Evolutionary conservation across 345 rosid genomes (phyloP).

Genomic region (Moringa oleifera): DNA sequence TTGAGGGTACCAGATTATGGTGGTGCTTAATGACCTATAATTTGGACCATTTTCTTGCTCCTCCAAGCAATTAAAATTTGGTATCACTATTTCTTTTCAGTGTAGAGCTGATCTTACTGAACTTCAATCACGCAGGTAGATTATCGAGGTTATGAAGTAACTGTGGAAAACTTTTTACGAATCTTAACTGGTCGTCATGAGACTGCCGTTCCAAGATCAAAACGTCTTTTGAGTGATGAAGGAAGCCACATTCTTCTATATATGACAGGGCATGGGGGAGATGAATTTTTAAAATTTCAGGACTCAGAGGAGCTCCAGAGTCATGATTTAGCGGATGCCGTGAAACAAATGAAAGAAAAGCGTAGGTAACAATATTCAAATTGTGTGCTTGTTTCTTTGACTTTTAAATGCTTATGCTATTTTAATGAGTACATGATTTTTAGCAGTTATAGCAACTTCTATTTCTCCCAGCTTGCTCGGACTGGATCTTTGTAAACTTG

Average conservation of each 20-base stretch:
- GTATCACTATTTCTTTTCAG: not conserved
- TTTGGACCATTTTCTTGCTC: not conserved
- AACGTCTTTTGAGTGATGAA: conserved; percentile 96
- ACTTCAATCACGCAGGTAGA: conserved; percentile 65
- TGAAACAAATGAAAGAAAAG: conserved; percentile 99
- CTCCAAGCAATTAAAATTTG: not conserved
- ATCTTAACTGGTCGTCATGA: conserved; percentile 91
- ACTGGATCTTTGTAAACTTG: not conserved
- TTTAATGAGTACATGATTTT: no score
- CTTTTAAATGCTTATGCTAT: not conserved
- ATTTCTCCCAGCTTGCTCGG: not conserved
- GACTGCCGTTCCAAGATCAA: conserved; percentile 95
- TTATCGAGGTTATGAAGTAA: conserved; percentile 97
- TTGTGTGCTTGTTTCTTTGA: conserved; percentile 13
- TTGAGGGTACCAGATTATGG: not conserved
- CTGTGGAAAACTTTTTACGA: conserved; percentile 82
- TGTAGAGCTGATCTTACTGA: conserved; percentile 22
- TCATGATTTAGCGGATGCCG: conserved; percentile 99
- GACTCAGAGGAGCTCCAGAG: conserved; percentile 98
- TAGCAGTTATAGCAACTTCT: not conserved
- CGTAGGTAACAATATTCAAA: conserved; percentile 42
- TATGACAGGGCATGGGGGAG: conserved; percentile 99
- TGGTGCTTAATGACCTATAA: not conserved
- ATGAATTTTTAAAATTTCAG: conserved; percentile 92
- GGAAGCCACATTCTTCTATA: conserved; percentile 95